A percentile compares a stretch with the other conserved stretches of the same genome.
phyloP scores from a whole-genome alignment of 768 basidiomycete species.

The Trametes villosa region DNA sequence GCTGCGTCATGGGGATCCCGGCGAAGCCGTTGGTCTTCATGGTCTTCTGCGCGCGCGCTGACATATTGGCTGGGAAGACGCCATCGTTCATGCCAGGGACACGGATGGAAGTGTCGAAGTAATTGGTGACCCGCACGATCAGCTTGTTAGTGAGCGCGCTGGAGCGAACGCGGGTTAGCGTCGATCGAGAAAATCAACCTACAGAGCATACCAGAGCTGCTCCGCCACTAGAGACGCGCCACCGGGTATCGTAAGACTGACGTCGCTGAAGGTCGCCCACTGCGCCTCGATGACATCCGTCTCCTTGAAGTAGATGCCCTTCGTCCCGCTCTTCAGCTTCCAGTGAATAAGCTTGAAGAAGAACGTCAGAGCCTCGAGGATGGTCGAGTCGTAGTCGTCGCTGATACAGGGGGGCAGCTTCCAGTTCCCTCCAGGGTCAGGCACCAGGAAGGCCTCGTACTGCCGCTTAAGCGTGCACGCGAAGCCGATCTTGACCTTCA shows the following conservation, averaged over 20 bases:
- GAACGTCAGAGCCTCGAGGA: constrained; percentile 82
- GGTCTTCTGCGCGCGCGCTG: constrained; percentile 19
- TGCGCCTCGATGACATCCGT: constrained; percentile 97
- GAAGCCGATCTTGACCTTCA: constrained; percentile 87
- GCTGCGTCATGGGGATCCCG: constrained; percentile 7
- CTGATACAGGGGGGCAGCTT: constrained; percentile 85
- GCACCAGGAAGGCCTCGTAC: constrained; percentile 88
- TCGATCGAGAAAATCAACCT: background rate
- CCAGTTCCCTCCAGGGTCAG: constrained; percentile 89
- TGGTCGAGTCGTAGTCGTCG: constrained; percentile 87
- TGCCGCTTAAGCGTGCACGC: constrained; percentile 96
- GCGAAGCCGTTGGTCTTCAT: constrained; percentile 31
- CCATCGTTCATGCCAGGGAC: constrained; percentile 56
- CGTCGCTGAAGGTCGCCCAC: constrained; percentile 93
- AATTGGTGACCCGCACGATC: constrained; percentile 90
- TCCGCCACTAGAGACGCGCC: constrained; percentile 93
- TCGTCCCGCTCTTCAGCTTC: constrained; percentile 92
- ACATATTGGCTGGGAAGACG: constrained; percentile 9
- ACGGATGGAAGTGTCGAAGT: constrained; percentile 93
- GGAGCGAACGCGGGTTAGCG: background rate
- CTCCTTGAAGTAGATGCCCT: constrained; percentile 95
- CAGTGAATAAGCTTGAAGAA: constrained; percentile 95
- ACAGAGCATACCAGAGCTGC: constrained; percentile 81
- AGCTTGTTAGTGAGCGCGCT: constrained; percentile 93
- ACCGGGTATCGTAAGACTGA: constrained; percentile 83